Base-by-base conservation (phyloP, 2,329 filamentous ascomycete species). In the Beauveria varroae region DNA sequence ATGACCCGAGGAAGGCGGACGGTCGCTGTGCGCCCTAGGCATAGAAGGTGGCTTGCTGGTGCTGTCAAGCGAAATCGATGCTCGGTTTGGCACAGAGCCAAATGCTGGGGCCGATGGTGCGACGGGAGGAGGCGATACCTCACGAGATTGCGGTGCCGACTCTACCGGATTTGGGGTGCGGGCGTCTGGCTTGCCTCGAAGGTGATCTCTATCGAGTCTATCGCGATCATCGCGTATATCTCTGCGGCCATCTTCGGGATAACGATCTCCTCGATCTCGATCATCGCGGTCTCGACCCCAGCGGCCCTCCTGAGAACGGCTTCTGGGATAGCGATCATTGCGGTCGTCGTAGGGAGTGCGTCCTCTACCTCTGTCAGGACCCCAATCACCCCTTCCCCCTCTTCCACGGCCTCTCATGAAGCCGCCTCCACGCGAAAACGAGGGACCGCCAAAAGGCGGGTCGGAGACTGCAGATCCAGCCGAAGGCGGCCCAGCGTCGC, bases 381-480 rank as follows among this genome's bases (percentile, higher is more conserved):
- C 62, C 75, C 75, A 77, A 43, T 77, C 76, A 12, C 73, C 74
- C 63, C 76, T 69, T 9, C 75, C 73, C 50, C 79, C 78, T 65
- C 80, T 75, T 12, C 78, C 78, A 24, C 85, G 81, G 1, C 85
- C 84, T 58, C 82, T 78, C 30, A 74, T 71, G 62, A 83, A 83
- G 6, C 82, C 82, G 34, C 81, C 80, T 22, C 86, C 82, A 12
- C 82, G 81, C 60, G 81, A 80, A 9, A 81, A 79, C 10, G 78
- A 78, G 9, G 78, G 73, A 63, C 74, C 69, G 20, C 79, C 81
- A 61, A 87, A 86, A 1, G 82, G 79, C 14, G 84, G 81, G 64
- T 92, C 89, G 0, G 88, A 89, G 24, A 85, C 86, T 10, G 85
- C 85, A 3, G 89, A 90, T 5, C 86, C 86, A 20, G 86, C 87